A percentile compares a stretch with the other conserved stretches of the same genome.
Conservation (phyloP, 2,329 filamentous ascomycete genomes). For the Cladophialophora exuberans region DNA sequence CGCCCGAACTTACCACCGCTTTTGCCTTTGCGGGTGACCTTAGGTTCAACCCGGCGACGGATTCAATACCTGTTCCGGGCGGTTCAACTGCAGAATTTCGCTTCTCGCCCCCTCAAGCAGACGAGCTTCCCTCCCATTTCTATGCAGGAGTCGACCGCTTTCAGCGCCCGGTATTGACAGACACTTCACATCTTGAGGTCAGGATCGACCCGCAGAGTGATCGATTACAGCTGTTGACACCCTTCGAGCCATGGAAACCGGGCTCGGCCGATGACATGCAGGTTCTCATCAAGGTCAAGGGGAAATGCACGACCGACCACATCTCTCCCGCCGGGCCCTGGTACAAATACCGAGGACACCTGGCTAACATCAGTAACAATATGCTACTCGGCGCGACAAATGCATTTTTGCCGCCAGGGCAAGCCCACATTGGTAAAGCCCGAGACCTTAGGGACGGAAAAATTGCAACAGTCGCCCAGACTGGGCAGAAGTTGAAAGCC, state of each 20-base stretch:
- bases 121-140: slow-evolving; percentile 64
- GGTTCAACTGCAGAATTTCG: no score
- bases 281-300: slow-evolving; percentile 93
- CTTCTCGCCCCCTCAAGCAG: no score
- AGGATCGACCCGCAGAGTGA: no score
- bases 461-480: slow-evolving; percentile 85
- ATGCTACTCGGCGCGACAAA: slow-evolving; percentile 98
- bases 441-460: slow-evolving; percentile 96
- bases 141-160: slow-evolving; percentile 84
- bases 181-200: no score
- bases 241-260: slow-evolving; percentile 87
- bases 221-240: slow-evolving; percentile 87
- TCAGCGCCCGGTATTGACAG: no score
- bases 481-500: slow-evolving; percentile 97
- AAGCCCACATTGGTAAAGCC: slow-evolving; percentile 90
- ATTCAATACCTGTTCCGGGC: no score
- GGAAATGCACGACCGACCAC: slow-evolving; percentile 96
- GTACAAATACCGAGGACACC: slow-evolving; percentile 98
- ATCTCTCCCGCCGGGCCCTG: slow-evolving; percentile 97
- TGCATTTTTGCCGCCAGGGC: no score
- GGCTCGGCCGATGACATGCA: slow-evolving; percentile 84
- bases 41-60: slow-evolving; percentile 93
- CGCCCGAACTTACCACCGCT: slow-evolving; percentile 85
- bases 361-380: slow-evolving; percentile 99
- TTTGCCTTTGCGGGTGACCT: slow-evolving; percentile 81